Evolutionary conservation across 2,329 filamentous ascomycete species (phyloP), one percentile per base, ranked within the genome.

Genomic region (Sclerotinia spermophila): DNA sequence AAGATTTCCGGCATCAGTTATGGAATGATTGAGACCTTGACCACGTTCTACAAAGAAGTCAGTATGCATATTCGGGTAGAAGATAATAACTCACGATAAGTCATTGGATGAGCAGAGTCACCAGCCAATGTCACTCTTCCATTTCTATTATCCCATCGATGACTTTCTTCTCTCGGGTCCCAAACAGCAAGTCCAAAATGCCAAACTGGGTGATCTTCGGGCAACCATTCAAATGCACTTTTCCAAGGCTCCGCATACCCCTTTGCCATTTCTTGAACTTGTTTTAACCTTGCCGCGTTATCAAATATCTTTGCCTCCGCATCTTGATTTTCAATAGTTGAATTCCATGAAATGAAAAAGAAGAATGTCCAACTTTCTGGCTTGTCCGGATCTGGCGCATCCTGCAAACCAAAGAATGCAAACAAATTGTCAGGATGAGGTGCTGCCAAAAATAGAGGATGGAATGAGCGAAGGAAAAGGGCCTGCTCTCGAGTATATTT

Each of bases 11-110:
- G 80, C 82, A 71, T 85, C 84, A 1, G 80, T 80, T 15, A 85
- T 77, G 3, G 81, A 80, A 71, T 84, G 83, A 72, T 85, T 85
- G n/a, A 85, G 78, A 0, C 83, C 83, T 74, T 85, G 83, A 0
- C 83, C 83, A 33, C 83, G 80, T 74, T 85, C 86, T 88, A 72
- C 64, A 38, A 5, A 58, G 21, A 51, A 13, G 42, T 64, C 70
- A 70, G 73, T 48, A 21, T 70, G 24, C 24, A 48, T 40, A 5
- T 15, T 33, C 21, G 59, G 42, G 19, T 17, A 19, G n/a, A 48
- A 6, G 2, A 51, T 45, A n/a, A n/a, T 55, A 48, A 75, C 79
- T 71, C 73, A 80, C 78, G 78, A 69, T 76, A 79, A 44, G 79
- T 79, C 80, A 80, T 80, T 35, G 78, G 76, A 70, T 81, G 79